Base-by-base conservation (phyloP, 148 eudicot genomes). In the Spergularia bocconei region DNA sequence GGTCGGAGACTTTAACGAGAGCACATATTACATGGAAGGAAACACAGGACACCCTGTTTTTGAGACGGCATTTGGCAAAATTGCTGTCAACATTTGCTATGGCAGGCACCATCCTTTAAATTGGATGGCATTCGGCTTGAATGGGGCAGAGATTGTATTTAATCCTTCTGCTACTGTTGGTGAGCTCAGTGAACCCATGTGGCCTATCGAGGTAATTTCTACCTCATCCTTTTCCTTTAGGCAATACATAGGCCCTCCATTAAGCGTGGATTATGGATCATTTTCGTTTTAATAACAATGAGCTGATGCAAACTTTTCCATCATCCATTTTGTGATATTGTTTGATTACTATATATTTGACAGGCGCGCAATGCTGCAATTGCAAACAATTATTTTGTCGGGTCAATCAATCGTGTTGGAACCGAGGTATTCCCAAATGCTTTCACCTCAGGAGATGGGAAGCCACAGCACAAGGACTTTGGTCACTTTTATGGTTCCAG, bases 401-500 rank as follows among this genome's bases (percentile, higher is more conserved):
- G 97, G 25, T 91, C 98, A 73, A 92, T 92, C 60, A 94, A 94
- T 74, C 97, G 98, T 48, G 96, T 94, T 50, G 98, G 96, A 74
- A 94, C 98, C 5, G 98, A 94, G 77, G 75, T 72, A 33, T 94
- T 94, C 77, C 97, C 96, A 12, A 94, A 92, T 14, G 85, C 98
- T 25, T 94, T 94, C 84, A 94, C 98, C 44, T 94, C 98, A 21
- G 98, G 98, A 36, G 98, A 94, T 69, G 97, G 98, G 77, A 94
- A 94, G 81, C 96, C 96, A n/a, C 84, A 90, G 44, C 98, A 90
- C 76, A 83, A 84, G 69, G 97, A 92, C 81, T 92, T 94, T 16
- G 98, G 98, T 29, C 98, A 92, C 76, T 94, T 94, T 79, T 94
- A 94, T 57, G 98, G 98, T n/a, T 94, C 98, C 1, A 94, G 98